Percentiles rank a stretch among this genome's conserved stretches.
phyloP scores from a whole-genome alignment of 257 asterid genomes.

The Nicotiana benthamiana region DNA sequence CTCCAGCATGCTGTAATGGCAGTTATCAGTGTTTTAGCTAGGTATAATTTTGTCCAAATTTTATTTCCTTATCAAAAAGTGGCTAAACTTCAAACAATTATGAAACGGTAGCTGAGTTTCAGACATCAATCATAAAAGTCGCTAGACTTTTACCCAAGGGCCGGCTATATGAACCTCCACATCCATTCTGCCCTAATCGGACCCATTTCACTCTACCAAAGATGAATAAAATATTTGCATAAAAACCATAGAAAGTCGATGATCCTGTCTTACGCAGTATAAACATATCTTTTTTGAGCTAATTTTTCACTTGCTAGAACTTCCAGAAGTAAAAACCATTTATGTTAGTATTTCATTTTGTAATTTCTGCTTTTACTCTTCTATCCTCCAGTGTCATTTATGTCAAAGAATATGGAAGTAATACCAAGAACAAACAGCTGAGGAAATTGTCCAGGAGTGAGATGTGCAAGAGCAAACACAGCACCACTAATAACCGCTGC shows the following conservation, averaged over 20 bases:
- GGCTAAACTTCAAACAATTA: not conserved
- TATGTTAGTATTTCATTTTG: not conserved
- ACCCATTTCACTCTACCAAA: not conserved
- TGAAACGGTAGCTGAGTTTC: not conserved
- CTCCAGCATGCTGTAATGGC: not conserved
- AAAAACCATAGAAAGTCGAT: not conserved
- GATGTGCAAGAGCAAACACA: constrained; percentile 85
- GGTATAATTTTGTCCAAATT: too few relatives aligned
- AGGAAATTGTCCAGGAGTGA: constrained; percentile 91
- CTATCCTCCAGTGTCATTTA: not conserved
- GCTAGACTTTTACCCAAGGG: not conserved
- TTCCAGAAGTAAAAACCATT: not conserved
- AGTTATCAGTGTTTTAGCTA: not conserved
- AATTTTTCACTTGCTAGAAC: not conserved
- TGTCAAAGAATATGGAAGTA: not conserved
- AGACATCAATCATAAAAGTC: not conserved
- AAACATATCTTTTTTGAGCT: not conserved
- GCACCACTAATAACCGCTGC: constrained; percentile 75
- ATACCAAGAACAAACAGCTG: constrained; percentile 90
- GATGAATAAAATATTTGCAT: not conserved
- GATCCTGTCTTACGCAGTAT: not conserved
- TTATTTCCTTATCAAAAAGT: not conserved
- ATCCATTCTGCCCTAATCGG: not conserved
- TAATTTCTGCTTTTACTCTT: not conserved
- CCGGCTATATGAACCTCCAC: not conserved